phyloP scores from a whole-genome alignment of 805 yeast species.

The Komagataella pastoris region DNA sequence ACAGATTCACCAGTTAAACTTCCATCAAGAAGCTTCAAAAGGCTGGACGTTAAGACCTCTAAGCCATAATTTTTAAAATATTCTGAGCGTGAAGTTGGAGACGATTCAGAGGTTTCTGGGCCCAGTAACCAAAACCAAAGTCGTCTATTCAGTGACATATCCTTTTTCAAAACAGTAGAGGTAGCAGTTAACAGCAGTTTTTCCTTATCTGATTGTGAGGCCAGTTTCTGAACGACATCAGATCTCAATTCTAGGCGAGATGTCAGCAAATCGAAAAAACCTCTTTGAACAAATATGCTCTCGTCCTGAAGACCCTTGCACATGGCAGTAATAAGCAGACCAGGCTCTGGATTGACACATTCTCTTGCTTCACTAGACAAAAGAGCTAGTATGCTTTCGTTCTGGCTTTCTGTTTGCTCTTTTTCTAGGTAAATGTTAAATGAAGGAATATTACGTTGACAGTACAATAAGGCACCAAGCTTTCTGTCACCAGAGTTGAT shows the following conservation, averaged over 20 bases:
- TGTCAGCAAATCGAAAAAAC: constrained; percentile 71
- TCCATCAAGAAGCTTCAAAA: constrained; percentile 33
- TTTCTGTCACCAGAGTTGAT: constrained; percentile 70
- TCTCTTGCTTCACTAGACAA: constrained; percentile 33
- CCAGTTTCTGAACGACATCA: constrained; percentile 32
- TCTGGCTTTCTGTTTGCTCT: constrained; percentile 6
- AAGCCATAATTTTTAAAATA: constrained; percentile 54
- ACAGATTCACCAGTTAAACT: constrained; percentile 9
- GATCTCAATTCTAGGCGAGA: constrained; percentile 56
- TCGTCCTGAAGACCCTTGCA: constrained; percentile 54
- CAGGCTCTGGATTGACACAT: constrained; percentile 66
- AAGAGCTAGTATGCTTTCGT: constrained; percentile 9
- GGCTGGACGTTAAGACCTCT: constrained; percentile 33
- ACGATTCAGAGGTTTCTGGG: constrained; percentile 30
- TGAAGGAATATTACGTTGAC: constrained; percentile 49
- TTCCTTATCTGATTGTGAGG: constrained; percentile 40
- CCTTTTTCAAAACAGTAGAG: constrained; percentile 60
- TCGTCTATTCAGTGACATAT: constrained; percentile 90
- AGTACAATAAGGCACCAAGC: constrained; percentile 75
- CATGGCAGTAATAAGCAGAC: constrained; percentile 63
- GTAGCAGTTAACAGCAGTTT: constrained; percentile 50
- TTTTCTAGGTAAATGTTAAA: constrained; percentile 16
- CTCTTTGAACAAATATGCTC: constrained; percentile 68
- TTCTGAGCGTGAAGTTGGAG: constrained; percentile 20
- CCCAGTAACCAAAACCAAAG: constrained; percentile 91